Evolutionary conservation across 139 green algal species (phyloP).

Genomic region (Haematococcus lacustris): DNA sequence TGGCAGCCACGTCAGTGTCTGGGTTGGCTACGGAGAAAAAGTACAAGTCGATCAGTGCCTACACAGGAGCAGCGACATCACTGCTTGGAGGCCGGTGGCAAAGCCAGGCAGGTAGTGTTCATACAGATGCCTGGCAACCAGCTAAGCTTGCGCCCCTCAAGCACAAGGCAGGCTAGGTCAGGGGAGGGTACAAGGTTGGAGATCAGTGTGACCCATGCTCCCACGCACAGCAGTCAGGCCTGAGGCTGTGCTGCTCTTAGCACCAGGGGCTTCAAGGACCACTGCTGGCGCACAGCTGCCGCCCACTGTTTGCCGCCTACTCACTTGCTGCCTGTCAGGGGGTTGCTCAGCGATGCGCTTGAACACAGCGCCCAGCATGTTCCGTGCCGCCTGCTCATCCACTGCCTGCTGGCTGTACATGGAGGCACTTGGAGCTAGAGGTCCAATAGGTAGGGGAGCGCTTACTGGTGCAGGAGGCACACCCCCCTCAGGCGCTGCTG

Average conservation of each 20-base stretch:
- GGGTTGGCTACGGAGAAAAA: constrained; percentile 45
- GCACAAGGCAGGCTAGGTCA: no score
- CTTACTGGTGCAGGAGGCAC: background rate
- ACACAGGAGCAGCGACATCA: no score
- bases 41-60: constrained; percentile 60
- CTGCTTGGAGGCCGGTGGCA: background rate
- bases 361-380: constrained; percentile 58
- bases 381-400: constrained; percentile 28
- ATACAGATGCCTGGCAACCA: background rate
- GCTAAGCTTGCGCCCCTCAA: background rate
- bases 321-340: constrained; percentile 28
- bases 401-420: constrained; percentile 6
- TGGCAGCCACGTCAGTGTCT: constrained; percentile 30
- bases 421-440: no score
- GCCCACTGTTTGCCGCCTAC: no score
- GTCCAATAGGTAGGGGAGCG: background rate
- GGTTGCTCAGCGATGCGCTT: constrained; percentile 69
- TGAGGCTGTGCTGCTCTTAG: background rate
- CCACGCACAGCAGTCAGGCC: background rate
- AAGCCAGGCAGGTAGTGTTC: background rate
- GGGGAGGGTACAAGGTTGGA: no score
- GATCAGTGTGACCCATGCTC: background rate
- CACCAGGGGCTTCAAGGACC: background rate
- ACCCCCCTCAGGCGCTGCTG: no score
- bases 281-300: background rate